Evolutionary conservation across 2,329 filamentous ascomycete genomes (phyloP).

Genomic region (Fusarium pseudoanthophilum): DNA sequence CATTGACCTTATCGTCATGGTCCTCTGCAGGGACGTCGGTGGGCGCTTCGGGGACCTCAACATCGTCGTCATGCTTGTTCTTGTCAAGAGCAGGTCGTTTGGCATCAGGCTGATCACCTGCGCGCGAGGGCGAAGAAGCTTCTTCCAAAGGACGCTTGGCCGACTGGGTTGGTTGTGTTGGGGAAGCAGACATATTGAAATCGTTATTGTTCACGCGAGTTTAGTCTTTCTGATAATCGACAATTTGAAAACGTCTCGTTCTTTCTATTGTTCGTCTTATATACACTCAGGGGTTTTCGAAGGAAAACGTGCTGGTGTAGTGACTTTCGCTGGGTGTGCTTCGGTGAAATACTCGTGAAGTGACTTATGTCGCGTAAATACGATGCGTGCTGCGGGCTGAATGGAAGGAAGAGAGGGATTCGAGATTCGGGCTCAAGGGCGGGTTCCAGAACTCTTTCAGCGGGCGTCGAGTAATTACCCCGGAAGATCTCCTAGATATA

Average conservation of each 20-base stretch:
- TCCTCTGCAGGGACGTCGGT: slow-evolving; percentile 55
- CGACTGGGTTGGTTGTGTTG: slow-evolving; percentile 72
- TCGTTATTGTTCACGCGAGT: slow-evolving; percentile 40
- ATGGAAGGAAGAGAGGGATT: slow-evolving; percentile 47
- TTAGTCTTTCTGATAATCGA: slow-evolving; percentile 36
- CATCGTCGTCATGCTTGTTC: slow-evolving; percentile 73
- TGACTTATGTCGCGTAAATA: slow-evolving; percentile 51
- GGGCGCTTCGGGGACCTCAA: slow-evolving; percentile 54
- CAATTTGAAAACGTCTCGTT: slow-evolving; percentile 49
- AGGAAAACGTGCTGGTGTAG: slow-evolving; percentile 94
- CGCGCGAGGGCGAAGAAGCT: slow-evolving; percentile 91
- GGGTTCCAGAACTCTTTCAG: slow-evolving; percentile 48
- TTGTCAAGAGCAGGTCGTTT: slow-evolving; percentile 98
- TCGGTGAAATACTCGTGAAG: slow-evolving; percentile 56
- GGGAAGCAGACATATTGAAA: slow-evolving; percentile 76
- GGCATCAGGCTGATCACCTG: slow-evolving; percentile 93
- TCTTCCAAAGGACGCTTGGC: slow-evolving; percentile 96
- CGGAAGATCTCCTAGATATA: slow-evolving; percentile 46
- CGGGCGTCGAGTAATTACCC: slow-evolving; percentile 41
- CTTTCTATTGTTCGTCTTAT: slow-evolving; percentile 64
- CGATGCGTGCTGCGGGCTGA: slow-evolving; percentile 48
- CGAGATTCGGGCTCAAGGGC: slow-evolving; percentile 45
- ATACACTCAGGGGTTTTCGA: slow-evolving; percentile 86
- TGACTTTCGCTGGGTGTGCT: slow-evolving; percentile 58
- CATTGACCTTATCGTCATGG: slow-evolving; percentile 62